These are phyloP conservation scores for Aspergillus sclerotiicarbonarius DNA, from an alignment of 495 filamentous ascomycete species.

Conservation along the genomic window DNA sequence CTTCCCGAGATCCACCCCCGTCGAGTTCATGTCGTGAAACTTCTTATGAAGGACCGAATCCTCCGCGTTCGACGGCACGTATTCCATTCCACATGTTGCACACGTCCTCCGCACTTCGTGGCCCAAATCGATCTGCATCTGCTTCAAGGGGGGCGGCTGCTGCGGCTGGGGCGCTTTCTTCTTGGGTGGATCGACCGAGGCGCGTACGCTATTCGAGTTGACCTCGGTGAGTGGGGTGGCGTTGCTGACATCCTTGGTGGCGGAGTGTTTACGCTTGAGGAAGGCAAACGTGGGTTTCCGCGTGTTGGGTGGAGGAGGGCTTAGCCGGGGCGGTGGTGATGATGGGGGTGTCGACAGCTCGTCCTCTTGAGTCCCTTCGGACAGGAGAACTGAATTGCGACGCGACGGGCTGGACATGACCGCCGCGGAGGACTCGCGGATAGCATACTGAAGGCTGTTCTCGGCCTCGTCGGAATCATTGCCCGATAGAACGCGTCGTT, in stretches of 20 bases:
- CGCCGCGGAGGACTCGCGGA: conserved; percentile 49
- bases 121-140: conserved; percentile 68
- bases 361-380: conserved; percentile 47
- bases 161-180: conserved; percentile 20
- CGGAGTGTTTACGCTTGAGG: conserved; percentile 52
- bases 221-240: conserved; percentile 49
- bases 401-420: conserved; percentile 50
- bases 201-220: conserved; percentile 50
- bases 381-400: conserved; percentile 46
- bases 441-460: conserved; percentile 47
- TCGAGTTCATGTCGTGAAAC: conserved; percentile 64
- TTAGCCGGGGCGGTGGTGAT: conserved; percentile 56
- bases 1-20: conserved; percentile 63
- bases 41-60: conserved; percentile 64
- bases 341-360: conserved; percentile 51
- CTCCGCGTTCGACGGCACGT: conserved; percentile 63
- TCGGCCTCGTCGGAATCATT: conserved; percentile 48
- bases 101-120: conserved; percentile 59
- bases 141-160: conserved; percentile 47
- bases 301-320: conserved; percentile 53
- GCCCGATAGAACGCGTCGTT: conserved; percentile 43
- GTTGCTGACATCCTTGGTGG: conserved; percentile 29
- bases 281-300: conserved; percentile 54
- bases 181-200: conserved; percentile 40
- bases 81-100: conserved; percentile 67